phyloP scores from a whole-genome alignment of 2,329 filamentous ascomycete species.

The Aspergillus intermedius region DNA sequence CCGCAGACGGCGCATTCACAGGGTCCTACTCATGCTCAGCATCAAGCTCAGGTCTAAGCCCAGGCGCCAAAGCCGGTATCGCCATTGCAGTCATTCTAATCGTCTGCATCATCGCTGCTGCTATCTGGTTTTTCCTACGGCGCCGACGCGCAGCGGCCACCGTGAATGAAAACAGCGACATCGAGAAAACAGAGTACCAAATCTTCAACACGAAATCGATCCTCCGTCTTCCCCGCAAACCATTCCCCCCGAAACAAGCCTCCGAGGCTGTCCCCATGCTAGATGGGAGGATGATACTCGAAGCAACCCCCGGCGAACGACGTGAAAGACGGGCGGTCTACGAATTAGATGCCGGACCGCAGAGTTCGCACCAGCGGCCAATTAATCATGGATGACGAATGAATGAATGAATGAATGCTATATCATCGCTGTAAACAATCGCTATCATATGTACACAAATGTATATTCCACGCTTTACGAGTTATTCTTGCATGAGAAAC shows the following conservation, averaged over 20 bases:
- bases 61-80: conserved; percentile 25
- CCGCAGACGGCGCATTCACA: conserved; percentile 10
- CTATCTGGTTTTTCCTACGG: conserved; percentile 14
- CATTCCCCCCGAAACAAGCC: conserved; percentile 5
- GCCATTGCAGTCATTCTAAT: conserved; percentile 37
- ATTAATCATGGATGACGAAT: conserved; percentile 9
- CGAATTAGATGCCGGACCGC: conserved; percentile 17
- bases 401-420: neutral
- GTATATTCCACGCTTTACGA: conserved; percentile 2
- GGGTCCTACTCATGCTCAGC: conserved; percentile 16
- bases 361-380: conserved; percentile 12
- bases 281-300: conserved; percentile 17
- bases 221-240: conserved; percentile 7
- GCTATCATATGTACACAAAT: neutral
- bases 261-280: conserved; percentile 8
- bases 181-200: neutral
- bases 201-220: no score
- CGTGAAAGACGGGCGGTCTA: conserved; percentile 2
- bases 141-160: neutral
- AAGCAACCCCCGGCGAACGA: conserved; percentile 7
- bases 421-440: neutral
- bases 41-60: conserved; percentile 10
- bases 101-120: conserved; percentile 11
- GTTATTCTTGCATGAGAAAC: conserved; percentile 12
- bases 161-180: neutral